Evolutionary conservation across 768 basidiomycete genomes (phyloP).

Genomic region (Daedaleopsis nitida): DNA sequence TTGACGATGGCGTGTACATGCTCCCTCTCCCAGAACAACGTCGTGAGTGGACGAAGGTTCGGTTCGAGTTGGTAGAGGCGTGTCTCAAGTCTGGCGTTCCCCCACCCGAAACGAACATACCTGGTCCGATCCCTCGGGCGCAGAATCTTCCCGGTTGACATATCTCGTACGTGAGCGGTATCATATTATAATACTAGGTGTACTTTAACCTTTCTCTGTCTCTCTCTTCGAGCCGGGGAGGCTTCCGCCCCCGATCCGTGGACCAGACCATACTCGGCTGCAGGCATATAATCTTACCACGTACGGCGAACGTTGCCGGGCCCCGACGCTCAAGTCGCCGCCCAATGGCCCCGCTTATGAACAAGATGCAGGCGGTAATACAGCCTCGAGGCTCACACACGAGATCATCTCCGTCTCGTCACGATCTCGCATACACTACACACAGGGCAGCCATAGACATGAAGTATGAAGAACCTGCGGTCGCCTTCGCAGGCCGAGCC

Average conservation of each 20-base stretch:
- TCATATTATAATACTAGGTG: neutral
- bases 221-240: neutral
- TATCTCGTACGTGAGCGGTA: neutral
- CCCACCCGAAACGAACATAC: conserved; percentile 9
- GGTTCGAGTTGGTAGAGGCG: conserved; percentile 47
- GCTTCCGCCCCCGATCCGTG: neutral
- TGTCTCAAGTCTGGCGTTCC: conserved; percentile 49
- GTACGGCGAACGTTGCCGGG: neutral
- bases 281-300: neutral
- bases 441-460: neutral
- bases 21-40: conserved; percentile 48
- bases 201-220: neutral
- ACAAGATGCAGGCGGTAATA: neutral
- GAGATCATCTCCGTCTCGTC: neutral
- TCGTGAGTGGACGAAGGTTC: conserved; percentile 46
- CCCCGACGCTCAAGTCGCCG: neutral
- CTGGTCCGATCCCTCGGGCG: conserved; percentile 4
- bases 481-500: too few species aligned
- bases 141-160: neutral
- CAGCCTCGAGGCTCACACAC: neutral
- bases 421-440: neutral
- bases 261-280: neutral
- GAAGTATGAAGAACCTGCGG: neutral
- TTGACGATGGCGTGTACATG: conserved; percentile 5
- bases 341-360: neutral